Evolutionary conservation across 2,329 filamentous ascomycete species (phyloP).

Genomic region (Apiospora pterosperma): DNA sequence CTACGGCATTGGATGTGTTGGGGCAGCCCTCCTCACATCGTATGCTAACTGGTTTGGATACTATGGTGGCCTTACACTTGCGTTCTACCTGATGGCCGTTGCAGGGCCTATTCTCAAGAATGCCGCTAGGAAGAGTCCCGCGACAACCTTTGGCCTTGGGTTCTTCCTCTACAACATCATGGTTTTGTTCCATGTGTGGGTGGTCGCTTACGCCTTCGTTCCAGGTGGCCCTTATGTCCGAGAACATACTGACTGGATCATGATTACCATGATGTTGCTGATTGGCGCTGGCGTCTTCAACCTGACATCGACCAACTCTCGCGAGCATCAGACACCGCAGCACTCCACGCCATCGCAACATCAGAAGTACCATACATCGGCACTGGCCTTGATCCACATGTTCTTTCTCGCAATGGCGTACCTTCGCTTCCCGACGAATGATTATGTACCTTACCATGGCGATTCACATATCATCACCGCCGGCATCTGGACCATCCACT

Average conservation of each 20-base stretch:
- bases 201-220: slow-evolving; percentile 97
- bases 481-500: slow-evolving; percentile 98
- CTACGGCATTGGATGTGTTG: slow-evolving; percentile 74
- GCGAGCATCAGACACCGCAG: not conserved
- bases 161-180: slow-evolving; percentile 92
- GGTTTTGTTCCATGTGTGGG: slow-evolving; percentile 97
- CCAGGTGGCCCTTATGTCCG: slow-evolving; percentile 89
- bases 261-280: slow-evolving; percentile 78
- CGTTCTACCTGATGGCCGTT: slow-evolving; percentile 79
- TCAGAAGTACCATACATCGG: slow-evolving; percentile 49
- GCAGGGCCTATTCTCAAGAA: slow-evolving; percentile 72
- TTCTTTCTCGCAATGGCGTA: slow-evolving; percentile 79
- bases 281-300: slow-evolving; percentile 85
- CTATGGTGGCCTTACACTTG: slow-evolving; percentile 73
- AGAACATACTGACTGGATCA: slow-evolving; percentile 94
- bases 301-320: slow-evolving; percentile 44
- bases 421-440: slow-evolving; percentile 85
- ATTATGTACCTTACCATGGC: slow-evolving; percentile 86
- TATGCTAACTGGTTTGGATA: slow-evolving; percentile 85
- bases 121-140: slow-evolving; percentile 74
- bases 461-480: slow-evolving; percentile 86
- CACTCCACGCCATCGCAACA: slow-evolving; percentile 34
- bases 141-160: slow-evolving; percentile 78
- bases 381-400: slow-evolving; percentile 74
- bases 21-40: slow-evolving; percentile 73